Base-by-base conservation (phyloP, 2,329 filamentous ascomycete genomes). In the Aspergillus floridensis region DNA sequence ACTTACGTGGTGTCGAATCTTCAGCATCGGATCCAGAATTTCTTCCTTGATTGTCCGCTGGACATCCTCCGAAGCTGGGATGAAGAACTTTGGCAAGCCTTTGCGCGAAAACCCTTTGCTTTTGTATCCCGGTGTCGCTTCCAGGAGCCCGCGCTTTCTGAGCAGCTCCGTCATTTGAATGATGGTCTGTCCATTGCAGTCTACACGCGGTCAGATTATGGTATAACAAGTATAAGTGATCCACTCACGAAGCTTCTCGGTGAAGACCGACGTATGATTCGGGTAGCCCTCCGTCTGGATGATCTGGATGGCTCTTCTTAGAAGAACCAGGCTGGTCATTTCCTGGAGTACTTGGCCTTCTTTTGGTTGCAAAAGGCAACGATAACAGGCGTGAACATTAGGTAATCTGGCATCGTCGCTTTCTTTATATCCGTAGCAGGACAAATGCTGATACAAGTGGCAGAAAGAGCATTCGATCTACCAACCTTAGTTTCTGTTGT, bases 391-490 rank as follows among this genome's bases (percentile, higher is more conserved):
- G 64, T 82, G 79, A n/a, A 71, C 60, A 29, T 72, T 66, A 32
- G 77, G 76, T 21, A 81, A 61, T 32, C 74, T 73, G 10, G 69
- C 65, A 62, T 81, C 79, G n/a, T 71, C 61, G 2, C 57, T 44
- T 31, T 63, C 68, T 8, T 66, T 65, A 62, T 77, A 81, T 5
- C 80, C 80, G 59, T 81, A 81, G 65, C 80, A 82, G 44, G 73
- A 65, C 26, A 75, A 56, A 68, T 82, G 80, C 61, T 82, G 80
- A 65, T 74, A 77, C 10, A 70, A 77, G 41, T 71, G 63, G 63
- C 80, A 82, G 60, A 76, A 80, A 12, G 64, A 59, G 62, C 80
- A 82, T 57, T 74, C 56, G n/a, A 80, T 65, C 79, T 81, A 46
- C 8, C 19, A 44, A 46, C 5, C 10, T 65, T 59, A 69, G 63